Evolutionary conservation across 345 rosid genomes (phyloP), one percentile per base, ranked within the genome.

Genomic region (Hirschfeldia incana): DNA sequence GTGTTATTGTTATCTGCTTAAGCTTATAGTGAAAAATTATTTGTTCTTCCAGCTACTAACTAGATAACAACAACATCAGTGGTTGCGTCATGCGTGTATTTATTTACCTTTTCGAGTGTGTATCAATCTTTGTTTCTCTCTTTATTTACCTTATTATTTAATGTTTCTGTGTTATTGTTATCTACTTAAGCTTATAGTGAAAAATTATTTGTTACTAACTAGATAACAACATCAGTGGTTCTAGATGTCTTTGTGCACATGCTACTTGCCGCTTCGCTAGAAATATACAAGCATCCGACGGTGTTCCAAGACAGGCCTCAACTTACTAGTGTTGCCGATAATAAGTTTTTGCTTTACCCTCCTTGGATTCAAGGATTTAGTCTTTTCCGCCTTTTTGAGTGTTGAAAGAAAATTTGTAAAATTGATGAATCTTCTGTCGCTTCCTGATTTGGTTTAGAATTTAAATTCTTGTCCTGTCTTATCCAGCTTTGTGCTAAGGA

Each of bases 191-290:
- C 30, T 29, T 29, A 29, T 2, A 29, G 30, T 29, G 30, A 81
- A 82, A 29, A 29, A 29, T 0, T 29, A 29, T 29, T 29, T 29
- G 30, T 3, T 29, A 29, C 30, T 29, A 29, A 29, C 30, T 29
- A 29, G 30, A 29, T 29, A 21, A 21, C 21, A 29, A 29, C 30
- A 29, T 29, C 30, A 29, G 30, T 29, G 30, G 30, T 29, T 29
- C 81, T 86, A 95, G 99, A 95, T 90, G 98, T 95, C 58, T 78
- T 93, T 75, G 97, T 95, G 39, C 99, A 95, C 75, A 87, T 97
- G 84, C 85, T 95, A 89, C 98, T 95, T 79, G 94, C 99, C 13
- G 93, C 99, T 27, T 90, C 99, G 26, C 67, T 95, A 75, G 97
- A 96, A 32, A 93, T 95, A 74, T 86, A 81, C 85, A 93, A 88